phyloP scores from a whole-genome alignment of 805 yeast genomes.

The Cyberlindnera xylosilytica region DNA sequence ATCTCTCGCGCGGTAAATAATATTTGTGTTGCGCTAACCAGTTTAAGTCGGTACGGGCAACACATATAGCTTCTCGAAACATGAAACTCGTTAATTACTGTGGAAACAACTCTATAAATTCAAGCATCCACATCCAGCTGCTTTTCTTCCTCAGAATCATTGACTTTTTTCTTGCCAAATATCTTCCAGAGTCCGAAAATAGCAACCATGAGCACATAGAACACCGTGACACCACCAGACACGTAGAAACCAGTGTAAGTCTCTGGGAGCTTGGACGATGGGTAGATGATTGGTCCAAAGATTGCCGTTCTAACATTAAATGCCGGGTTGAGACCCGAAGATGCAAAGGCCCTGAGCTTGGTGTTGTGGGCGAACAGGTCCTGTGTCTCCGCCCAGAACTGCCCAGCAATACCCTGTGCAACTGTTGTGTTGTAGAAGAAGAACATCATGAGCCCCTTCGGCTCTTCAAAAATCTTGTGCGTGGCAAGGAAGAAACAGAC shows the following conservation, averaged over 20 bases:
- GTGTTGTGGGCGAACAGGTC: constrained; percentile 12
- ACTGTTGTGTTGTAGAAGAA: constrained; percentile 12
- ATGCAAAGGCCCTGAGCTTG: constrained; percentile 12
- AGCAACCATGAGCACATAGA: constrained; percentile 9
- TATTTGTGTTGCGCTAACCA: too few species aligned
- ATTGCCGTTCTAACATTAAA: constrained; percentile 10
- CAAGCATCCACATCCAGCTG: too few species aligned
- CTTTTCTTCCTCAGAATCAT: too few species aligned
- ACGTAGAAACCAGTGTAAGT: constrained; percentile 13
- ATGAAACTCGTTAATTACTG: too few species aligned
- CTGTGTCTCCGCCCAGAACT: constrained; percentile 16
- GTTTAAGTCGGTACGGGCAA: too few species aligned
- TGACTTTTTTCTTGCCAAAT: too few species aligned
- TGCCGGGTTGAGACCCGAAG: constrained; percentile 15
- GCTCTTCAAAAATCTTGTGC: constrained; percentile 11
- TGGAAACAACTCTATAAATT: too few species aligned
- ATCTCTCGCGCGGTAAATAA: too few species aligned
- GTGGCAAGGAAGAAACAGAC: constrained; percentile 12
- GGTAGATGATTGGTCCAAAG: constrained; percentile 10
- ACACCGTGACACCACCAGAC: constrained; percentile 9
- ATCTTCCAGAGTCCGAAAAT: constrained; percentile 4
- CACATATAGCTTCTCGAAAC: too few species aligned
- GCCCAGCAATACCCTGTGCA: constrained; percentile 14
- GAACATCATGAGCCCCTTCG: constrained; percentile 10
- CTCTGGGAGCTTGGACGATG: constrained; percentile 13